These are phyloP conservation scores for Botrytis galanthina DNA, from an alignment of 2,329 filamentous ascomycete genomes.

Conservation along the genomic window DNA sequence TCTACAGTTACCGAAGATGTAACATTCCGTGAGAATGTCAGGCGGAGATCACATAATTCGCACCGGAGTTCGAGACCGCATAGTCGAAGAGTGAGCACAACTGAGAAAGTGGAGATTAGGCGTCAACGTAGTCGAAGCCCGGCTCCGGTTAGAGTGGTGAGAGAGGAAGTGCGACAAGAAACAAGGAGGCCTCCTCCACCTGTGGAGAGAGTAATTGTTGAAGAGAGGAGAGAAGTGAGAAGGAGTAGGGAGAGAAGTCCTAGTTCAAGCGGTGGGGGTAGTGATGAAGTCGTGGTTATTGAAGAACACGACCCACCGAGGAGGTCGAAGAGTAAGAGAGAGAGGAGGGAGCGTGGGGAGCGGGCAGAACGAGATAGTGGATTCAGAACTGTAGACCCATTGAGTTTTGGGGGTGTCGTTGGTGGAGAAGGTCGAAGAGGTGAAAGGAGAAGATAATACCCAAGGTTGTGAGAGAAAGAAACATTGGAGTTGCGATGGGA, in stretches of 20 bases:
- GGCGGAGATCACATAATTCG: slow-evolving; percentile 26
- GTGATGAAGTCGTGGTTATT: slow-evolving; percentile 40
- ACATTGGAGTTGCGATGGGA: not conserved
- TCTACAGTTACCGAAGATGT: slow-evolving; percentile 28
- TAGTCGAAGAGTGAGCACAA: slow-evolving; percentile 25
- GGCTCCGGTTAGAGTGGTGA: slow-evolving; percentile 30
- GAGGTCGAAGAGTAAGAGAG: slow-evolving; percentile 34
- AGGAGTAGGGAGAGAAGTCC: slow-evolving; percentile 27
- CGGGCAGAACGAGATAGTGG: slow-evolving; percentile 32
- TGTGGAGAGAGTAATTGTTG: slow-evolving; percentile 36
- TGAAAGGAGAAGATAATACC: slow-evolving; percentile 24
- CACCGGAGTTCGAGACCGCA: slow-evolving; percentile 19
- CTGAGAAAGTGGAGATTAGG: slow-evolving; percentile 36
- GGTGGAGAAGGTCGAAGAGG: slow-evolving; percentile 31
- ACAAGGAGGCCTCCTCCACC: slow-evolving; percentile 21
- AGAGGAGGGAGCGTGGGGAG: slow-evolving; percentile 25
- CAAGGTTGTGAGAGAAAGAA: not conserved
- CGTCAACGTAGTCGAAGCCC: slow-evolving; percentile 21
- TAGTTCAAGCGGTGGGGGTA: slow-evolving; percentile 25
- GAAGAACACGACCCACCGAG: slow-evolving; percentile 39
- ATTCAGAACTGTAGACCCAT: slow-evolving; percentile 38
- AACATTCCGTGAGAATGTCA: slow-evolving; percentile 23
- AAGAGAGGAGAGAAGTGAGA: slow-evolving; percentile 33
- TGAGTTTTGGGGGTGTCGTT: slow-evolving; percentile 34
- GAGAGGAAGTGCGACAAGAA: slow-evolving; percentile 22